Evolutionary conservation across 164 flowering plant species (phyloP).

Genomic region (Berberis thunbergii): DNA sequence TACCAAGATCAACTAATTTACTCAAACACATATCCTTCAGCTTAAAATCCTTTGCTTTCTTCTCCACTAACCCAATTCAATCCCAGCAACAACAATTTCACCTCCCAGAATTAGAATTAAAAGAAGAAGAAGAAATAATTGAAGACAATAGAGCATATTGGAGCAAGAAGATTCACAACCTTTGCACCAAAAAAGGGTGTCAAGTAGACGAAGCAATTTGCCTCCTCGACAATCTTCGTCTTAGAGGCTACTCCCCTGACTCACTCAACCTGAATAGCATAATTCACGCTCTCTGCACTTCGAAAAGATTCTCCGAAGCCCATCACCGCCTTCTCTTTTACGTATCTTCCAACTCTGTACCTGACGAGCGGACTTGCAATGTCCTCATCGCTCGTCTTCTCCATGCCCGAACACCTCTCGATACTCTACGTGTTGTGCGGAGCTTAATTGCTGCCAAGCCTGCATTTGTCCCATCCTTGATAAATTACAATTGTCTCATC

Average conservation of each 20-base stretch:
- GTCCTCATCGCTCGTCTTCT: slow-evolving; percentile 74
- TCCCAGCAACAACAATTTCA: slow-evolving; percentile 3
- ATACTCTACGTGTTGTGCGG: slow-evolving; percentile 29
- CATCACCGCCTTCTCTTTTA: slow-evolving; percentile 44
- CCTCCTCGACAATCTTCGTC: slow-evolving; percentile 51
- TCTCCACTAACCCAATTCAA: slow-evolving; percentile 8
- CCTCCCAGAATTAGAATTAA: background rate
- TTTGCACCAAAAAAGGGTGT: slow-evolving; percentile 32
- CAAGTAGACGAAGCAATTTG: slow-evolving; percentile 56
- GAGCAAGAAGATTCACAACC: slow-evolving; percentile 53
- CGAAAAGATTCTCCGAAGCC: slow-evolving; percentile 66
- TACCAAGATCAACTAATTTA: background rate
- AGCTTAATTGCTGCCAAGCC: slow-evolving; percentile 35
- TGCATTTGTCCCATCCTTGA: slow-evolving; percentile 64
- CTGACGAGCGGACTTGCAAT: slow-evolving; percentile 80
- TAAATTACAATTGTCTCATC: slow-evolving; percentile 67
- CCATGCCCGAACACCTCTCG: slow-evolving; percentile 30
- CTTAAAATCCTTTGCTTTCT: slow-evolving; percentile 2
- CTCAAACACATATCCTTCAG: background rate
- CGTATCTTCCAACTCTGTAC: slow-evolving; percentile 33
- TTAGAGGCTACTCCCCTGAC: slow-evolving; percentile 51
- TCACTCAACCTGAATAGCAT: slow-evolving; percentile 62
- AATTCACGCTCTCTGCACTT: slow-evolving; percentile 63
- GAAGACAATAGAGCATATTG: slow-evolving; percentile 37
- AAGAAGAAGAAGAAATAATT: slow-evolving; percentile 16